A percentile compares a stretch with the other conserved stretches of the same genome.
phyloP scores from a whole-genome alignment of 352 stramenopile species.

The Phytopythium aichiense region DNA sequence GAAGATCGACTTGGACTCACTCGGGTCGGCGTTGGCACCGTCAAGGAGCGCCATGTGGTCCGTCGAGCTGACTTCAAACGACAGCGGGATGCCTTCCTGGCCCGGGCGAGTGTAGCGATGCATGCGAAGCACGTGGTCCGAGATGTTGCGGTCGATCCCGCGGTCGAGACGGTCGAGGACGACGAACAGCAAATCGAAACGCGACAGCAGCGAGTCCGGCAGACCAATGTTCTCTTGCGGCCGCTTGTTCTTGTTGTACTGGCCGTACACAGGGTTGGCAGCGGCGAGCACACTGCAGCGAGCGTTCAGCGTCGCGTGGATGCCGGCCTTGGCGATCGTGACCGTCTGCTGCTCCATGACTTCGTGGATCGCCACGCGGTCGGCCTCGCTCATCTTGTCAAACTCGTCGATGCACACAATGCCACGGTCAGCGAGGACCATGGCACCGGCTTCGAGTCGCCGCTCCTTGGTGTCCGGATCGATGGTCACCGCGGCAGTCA shows the following conservation, averaged over 20 bases:
- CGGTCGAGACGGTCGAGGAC: slow-evolving; percentile 98
- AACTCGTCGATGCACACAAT: slow-evolving; percentile 99
- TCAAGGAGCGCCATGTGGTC: slow-evolving; percentile 67
- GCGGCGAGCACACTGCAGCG: slow-evolving; percentile 98
- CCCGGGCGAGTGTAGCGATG: slow-evolving; percentile 92
- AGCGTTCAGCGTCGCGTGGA: slow-evolving; percentile 99
- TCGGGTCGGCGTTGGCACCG: slow-evolving; percentile 5
- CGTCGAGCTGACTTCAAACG: slow-evolving; percentile 78
- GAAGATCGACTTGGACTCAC: slow-evolving; percentile 84
- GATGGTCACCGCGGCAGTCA: slow-evolving; percentile 98
- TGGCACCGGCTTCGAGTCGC: slow-evolving; percentile 96
- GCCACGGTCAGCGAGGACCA: slow-evolving; percentile 98
- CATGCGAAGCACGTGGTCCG: slow-evolving; percentile 96
- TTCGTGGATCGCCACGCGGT: slow-evolving; percentile 99
- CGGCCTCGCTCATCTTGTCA: slow-evolving; percentile 97
- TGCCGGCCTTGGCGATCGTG: slow-evolving; percentile 99
- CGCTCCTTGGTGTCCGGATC: slow-evolving; percentile 94
- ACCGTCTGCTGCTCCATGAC: slow-evolving; percentile 99
- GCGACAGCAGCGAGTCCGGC: slow-evolving; percentile 98
- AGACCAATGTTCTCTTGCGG: slow-evolving; percentile 99
- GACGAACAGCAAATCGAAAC: slow-evolving; percentile 99
- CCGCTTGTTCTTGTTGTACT: slow-evolving; percentile 98
- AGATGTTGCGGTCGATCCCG: slow-evolving; percentile 93
- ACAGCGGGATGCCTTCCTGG: slow-evolving; percentile 87
- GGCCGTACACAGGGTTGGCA: slow-evolving; percentile 99